Evolutionary conservation across 2,329 filamentous ascomycete genomes (phyloP), one percentile per base, ranked within the genome.

Genomic region (Aspergillus spinulosporus): DNA sequence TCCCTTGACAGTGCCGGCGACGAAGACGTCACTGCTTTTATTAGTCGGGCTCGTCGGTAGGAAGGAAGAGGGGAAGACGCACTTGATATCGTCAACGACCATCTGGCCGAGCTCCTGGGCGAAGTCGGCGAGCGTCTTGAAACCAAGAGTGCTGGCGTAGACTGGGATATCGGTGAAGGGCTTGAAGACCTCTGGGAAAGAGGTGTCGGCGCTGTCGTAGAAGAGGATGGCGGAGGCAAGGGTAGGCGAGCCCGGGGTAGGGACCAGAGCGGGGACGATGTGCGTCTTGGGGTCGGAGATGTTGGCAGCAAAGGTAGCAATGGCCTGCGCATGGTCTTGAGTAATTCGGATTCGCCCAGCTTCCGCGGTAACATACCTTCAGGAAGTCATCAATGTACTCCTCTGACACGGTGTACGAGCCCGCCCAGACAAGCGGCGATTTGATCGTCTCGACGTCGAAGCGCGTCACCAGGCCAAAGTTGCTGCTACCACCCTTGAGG

Each of bases 401-500:
- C 36, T 60, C 62, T 1, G 62, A 43, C 1, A 71, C 64, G 2
- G 60, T 64, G 32, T 68, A 61, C 31, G 63, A 39, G 12, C 72
- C 72, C 11, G 67, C 72, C 72, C 70, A 74, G 8, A 75, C 58
- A 60, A 64, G 64, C 50, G 49, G 52, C 4, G 66, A 72, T 59
- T 52, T 52, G 50, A 68, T 62, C 2, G 69, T 68, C 58, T 69
- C 62, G 4, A 77, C 46, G 48, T 76, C 73, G 49, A 77, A 76
- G 3, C 72, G 65, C 1, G 75, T 76, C 11, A 77, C 74, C 3
- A 77, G 62, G 2, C 75, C 75, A 49, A 78, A 77, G 61, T 77
- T 77, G 54, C 66, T 72, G 54, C 69, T 71, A n/a, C 76, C 76
- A 2, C 75, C 75, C 59, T 77, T 77, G 39, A 78, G 60, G 15